A percentile compares a stretch with the other conserved stretches of the same genome.
These are phyloP conservation scores for Coniosporium tulheliwenetii DNA, from an alignment of 2,329 filamentous ascomycete species.

Conservation along the genomic window DNA sequence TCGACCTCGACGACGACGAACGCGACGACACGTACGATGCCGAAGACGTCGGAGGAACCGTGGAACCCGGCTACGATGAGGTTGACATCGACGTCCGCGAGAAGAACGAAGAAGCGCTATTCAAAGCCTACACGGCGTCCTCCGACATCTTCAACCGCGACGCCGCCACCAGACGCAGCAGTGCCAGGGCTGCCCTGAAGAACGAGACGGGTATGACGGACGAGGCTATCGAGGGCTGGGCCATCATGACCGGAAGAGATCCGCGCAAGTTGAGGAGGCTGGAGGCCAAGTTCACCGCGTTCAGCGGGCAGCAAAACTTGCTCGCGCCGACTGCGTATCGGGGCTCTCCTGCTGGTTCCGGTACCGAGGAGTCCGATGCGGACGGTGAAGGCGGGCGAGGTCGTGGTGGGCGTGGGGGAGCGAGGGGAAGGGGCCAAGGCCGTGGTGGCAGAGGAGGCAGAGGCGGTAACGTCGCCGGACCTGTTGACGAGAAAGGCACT, in stretches of 20 bases:
- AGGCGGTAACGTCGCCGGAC: slow-evolving; percentile 44
- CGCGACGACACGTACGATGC: slow-evolving; percentile 93
- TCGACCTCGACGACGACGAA: slow-evolving; percentile 92
- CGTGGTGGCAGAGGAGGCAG: slow-evolving; percentile 18
- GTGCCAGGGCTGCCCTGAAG: slow-evolving; percentile 47
- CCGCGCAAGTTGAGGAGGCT: slow-evolving; percentile 51
- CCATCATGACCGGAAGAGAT: slow-evolving; percentile 65
- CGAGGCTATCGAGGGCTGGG: slow-evolving; percentile 90
- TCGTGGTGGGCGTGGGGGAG: slow-evolving; percentile 27
- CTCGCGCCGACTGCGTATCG: slow-evolving; percentile 52
- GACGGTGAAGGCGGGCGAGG: slow-evolving; percentile 16
- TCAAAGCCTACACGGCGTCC: slow-evolving; percentile 51
- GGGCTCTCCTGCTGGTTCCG: slow-evolving; percentile 34
- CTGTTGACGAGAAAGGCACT: slow-evolving; percentile 54
- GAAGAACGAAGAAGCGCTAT: slow-evolving; percentile 55
- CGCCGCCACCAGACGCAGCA: slow-evolving; percentile 49
- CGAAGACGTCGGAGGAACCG: slow-evolving; percentile 77
- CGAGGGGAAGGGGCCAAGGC: slow-evolving; percentile 29
- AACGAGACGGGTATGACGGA: slow-evolving; percentile 78
- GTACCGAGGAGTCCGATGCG: slow-evolving; percentile 9
- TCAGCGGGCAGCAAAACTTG: slow-evolving; percentile 49
- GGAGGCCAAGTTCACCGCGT: slow-evolving; percentile 53
- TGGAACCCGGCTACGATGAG: slow-evolving; percentile 45
- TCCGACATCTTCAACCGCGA: slow-evolving; percentile 57
- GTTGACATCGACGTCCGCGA: slow-evolving; percentile 40